Percentiles rank a stretch among this genome's conserved stretches.
These are phyloP conservation scores for Colletotrichum coccodes DNA, from an alignment of 2,329 filamentous ascomycete species.

Conservation along the genomic window DNA sequence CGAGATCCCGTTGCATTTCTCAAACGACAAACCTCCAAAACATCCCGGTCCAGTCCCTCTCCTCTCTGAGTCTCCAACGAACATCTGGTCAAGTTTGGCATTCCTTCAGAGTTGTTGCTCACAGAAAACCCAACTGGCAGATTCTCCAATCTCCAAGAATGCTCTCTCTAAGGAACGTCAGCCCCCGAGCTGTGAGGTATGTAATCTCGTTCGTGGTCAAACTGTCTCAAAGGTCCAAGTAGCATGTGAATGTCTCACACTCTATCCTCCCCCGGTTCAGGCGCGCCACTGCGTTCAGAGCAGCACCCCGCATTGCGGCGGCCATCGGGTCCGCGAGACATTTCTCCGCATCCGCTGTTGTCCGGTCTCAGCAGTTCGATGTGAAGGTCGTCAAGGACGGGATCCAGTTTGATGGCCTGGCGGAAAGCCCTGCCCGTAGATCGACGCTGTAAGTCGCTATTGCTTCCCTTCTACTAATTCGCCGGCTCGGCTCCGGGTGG, in stretches of 20 bases:
- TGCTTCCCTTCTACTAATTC: too few relatives aligned
- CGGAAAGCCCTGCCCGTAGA: constrained; percentile 10
- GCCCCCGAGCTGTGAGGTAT: constrained; percentile 26
- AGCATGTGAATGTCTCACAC: constrained; percentile 21
- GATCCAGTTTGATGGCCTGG: constrained; percentile 12
- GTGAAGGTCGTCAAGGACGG: constrained; percentile 14
- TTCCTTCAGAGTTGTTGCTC: constrained; percentile 10
- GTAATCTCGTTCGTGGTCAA: background rate
- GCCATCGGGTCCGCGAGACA: constrained; percentile 1
- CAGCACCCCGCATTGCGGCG: constrained; percentile 2
- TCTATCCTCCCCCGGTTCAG: background rate
- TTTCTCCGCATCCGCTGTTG: constrained; percentile 16
- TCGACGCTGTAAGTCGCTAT: constrained; percentile 33
- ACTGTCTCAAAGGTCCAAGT: background rate
- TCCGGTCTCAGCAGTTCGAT: background rate
- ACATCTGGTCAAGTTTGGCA: constrained; percentile 3
- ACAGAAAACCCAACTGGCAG: background rate
- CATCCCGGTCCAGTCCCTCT: background rate
- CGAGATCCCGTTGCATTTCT: constrained; percentile 21
- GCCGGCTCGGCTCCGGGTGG: background rate
- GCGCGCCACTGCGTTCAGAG: constrained; percentile 15
- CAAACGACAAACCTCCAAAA: background rate
- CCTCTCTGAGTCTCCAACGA: background rate
- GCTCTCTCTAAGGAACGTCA: constrained; percentile 13
- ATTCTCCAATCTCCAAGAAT: background rate